A percentile compares a stretch with the other conserved stretches of the same genome.
phyloP scores from a whole-genome alignment of 768 basidiomycete genomes.

The Pleurotus ostreatus region DNA sequence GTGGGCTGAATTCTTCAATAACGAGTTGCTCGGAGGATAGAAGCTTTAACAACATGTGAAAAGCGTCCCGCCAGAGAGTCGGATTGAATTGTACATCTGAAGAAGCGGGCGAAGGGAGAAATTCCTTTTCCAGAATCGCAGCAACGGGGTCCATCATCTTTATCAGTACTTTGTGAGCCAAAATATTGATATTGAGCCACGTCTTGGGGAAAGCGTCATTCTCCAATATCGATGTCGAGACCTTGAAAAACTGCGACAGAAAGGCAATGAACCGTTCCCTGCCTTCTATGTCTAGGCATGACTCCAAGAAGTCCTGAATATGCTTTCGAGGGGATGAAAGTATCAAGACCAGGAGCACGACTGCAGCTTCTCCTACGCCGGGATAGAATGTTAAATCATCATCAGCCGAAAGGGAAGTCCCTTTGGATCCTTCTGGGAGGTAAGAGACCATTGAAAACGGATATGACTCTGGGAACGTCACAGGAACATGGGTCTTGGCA shows the following conservation, averaged over 20 bases:
- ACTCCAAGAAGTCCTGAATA: slow-evolving; percentile 74
- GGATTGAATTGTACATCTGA: slow-evolving; percentile 66
- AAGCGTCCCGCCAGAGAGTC: slow-evolving; percentile 75
- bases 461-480: slow-evolving; percentile 91
- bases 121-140: slow-evolving; percentile 71
- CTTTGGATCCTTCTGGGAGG: slow-evolving; percentile 51
- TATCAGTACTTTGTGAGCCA: slow-evolving; percentile 84
- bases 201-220: slow-evolving; percentile 86
- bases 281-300: slow-evolving; percentile 85
- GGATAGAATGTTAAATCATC: slow-evolving; percentile 60
- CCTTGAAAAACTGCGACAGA: slow-evolving; percentile 76
- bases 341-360: slow-evolving; percentile 79
- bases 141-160: slow-evolving; percentile 85
- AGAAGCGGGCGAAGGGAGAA: slow-evolving; percentile 64
- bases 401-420: slow-evolving; percentile 39
- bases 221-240: slow-evolving; percentile 74
- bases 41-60: slow-evolving; percentile 79
- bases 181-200: slow-evolving; percentile 89
- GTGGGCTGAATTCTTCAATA: slow-evolving; percentile 93
- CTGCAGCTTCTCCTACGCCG: slow-evolving; percentile 79
- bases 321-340: slow-evolving; percentile 76
- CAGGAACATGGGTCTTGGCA: slow-evolving; percentile 55
- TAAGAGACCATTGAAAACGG: slow-evolving; percentile 81
- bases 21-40: slow-evolving; percentile 88
- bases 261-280: slow-evolving; percentile 69